A percentile compares a stretch with the other conserved stretches of the same genome.
Conservation (phyloP, 2,329 filamentous ascomycete species). For the Stagonosporopsis tanaceti region DNA sequence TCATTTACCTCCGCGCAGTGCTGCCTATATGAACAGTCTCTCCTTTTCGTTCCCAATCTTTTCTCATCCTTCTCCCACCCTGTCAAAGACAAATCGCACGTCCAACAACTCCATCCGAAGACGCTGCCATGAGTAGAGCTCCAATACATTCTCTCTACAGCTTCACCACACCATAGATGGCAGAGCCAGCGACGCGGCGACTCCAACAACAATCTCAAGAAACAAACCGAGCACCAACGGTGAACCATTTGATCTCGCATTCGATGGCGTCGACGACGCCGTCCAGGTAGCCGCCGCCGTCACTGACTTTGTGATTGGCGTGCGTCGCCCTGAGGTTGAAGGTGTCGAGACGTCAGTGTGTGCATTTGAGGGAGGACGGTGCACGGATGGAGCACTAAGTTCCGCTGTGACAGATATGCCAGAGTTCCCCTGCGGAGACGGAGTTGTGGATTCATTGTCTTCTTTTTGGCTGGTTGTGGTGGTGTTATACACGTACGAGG, state of each 20-base stretch:
- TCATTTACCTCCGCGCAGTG: no score
- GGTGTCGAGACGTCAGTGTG: not conserved
- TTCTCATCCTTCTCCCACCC: no score
- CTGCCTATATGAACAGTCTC: no score
- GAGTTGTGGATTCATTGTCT: not conserved
- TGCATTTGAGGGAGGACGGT: not conserved
- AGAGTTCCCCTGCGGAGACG: not conserved
- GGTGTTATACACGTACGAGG: no score
- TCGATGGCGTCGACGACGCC: not conserved
- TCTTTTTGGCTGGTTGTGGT: no score
- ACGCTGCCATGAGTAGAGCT: no score
- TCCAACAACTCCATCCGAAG: no score
- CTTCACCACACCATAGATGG: not conserved
- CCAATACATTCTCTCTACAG: no score
- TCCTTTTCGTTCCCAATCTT: no score
- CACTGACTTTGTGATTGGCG: slow-evolving; percentile 2
- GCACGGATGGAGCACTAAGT: no score
- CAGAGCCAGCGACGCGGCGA: not conserved
- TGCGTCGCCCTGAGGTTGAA: not conserved
- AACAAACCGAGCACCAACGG: not conserved
- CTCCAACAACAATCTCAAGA: not conserved
- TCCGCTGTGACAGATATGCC: not conserved
- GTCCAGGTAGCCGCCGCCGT: not conserved
- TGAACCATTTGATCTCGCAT: not conserved
- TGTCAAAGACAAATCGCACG: no score